Evolutionary conservation across 1,139 yeast genomes (phyloP), one percentile per base, ranked within the genome.

Genomic region (Suhomyces choctaworum): DNA sequence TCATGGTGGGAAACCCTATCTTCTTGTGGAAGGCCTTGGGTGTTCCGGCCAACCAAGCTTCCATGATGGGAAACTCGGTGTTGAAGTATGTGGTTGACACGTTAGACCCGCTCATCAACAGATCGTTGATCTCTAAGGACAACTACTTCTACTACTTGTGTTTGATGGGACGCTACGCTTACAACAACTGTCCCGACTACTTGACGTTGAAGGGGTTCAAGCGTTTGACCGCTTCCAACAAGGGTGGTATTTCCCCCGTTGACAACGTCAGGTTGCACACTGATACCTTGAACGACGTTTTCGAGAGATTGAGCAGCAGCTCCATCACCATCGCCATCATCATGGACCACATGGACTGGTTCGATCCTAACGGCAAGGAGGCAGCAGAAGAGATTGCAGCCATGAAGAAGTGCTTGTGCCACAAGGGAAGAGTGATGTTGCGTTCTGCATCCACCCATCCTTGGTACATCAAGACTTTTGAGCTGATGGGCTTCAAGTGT

Each of bases 341-440:
- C 39, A 86, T 86, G 95, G 95, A 86, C 58, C 95, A 86, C 56
- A 83, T 85, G 92, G 95, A 86, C 60, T 86, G 95, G 95, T 85
- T 85, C 54, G 81, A 80, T 47, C 82, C 86, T 25, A 58, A 68
- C 14, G 83, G 82, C 12, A 50, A 52, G 7, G 90, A 82, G 22
- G 92, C 87, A 9, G 64, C 70, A 31, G 67, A 72, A 35, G 95
- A 86, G 57, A 80, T 86, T 47, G 56, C 69, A 20, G 86, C 88
- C 0, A 67, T 85, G 34, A 73, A 72, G 54, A 69, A 72, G 35
- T 84, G 89, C 16, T 68, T 86, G 41, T 74, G 76, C 6, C 70
- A 72, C 17, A 80, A 80, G 27, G 95, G 95, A 7, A 70, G 88
- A 43, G 92, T 85, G 5, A 62, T 86, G 76, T 67, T 86, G 47